phyloP scores from a whole-genome alignment of 768 basidiomycete genomes.

The Sporobolomyces pararoseus region DNA sequence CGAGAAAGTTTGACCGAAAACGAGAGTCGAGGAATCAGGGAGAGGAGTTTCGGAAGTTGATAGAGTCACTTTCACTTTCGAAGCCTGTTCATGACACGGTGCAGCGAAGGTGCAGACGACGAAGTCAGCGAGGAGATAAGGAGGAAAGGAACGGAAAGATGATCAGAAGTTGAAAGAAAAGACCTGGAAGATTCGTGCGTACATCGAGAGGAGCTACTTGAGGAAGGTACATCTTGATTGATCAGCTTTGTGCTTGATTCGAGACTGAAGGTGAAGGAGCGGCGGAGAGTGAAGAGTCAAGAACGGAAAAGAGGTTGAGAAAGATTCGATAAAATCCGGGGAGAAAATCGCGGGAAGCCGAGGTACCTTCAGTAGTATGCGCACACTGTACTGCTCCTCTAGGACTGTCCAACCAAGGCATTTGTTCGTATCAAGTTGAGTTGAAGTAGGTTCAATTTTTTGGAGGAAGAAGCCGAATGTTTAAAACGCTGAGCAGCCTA shows the following conservation, averaged over 20 bases:
- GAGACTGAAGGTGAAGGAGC: not conserved
- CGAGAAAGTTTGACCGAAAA: constrained; percentile 76
- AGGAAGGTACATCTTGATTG: constrained; percentile 1
- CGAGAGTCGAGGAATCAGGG: constrained; percentile 64
- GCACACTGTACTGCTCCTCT: too few relatives aligned
- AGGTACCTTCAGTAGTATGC: too few relatives aligned
- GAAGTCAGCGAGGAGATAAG: not conserved
- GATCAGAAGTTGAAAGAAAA: not conserved
- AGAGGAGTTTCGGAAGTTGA: constrained; percentile 56
- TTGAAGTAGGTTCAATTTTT: too few relatives aligned
- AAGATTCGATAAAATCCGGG: not conserved
- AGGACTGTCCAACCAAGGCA: too few relatives aligned
- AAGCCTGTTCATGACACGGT: constrained; percentile 6
- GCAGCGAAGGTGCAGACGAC: too few relatives aligned
- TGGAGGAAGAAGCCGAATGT: too few relatives aligned
- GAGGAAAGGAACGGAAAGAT: not conserved
- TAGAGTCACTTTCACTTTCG: constrained; percentile 21
- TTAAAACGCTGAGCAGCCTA: too few relatives aligned
- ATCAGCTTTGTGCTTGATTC: too few relatives aligned
- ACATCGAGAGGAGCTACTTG: constrained; percentile 17
- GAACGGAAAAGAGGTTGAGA: too few relatives aligned
- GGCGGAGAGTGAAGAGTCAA: constrained; percentile 1
- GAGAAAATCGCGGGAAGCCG: not conserved
- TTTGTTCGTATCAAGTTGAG: too few relatives aligned
- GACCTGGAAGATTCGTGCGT: not conserved